Evolutionary conservation across 441 rosid genomes (phyloP).

Genomic region (Euphorbia celastroides): DNA sequence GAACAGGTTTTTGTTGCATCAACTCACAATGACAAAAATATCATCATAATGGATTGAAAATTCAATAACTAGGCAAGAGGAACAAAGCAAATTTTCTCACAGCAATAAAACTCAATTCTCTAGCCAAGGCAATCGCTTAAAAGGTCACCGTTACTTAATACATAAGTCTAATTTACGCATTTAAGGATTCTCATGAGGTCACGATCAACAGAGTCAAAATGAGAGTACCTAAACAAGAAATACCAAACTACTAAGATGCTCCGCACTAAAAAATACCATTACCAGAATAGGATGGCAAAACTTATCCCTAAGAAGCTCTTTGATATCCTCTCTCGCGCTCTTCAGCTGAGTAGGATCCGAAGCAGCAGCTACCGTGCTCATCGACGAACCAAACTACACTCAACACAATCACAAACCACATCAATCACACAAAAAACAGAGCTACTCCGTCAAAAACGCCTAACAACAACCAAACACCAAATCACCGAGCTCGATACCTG

Average conservation of each 20-base stretch:
- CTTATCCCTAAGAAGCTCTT: conserved; percentile 60
- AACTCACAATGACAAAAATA: not conserved
- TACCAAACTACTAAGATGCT: no score
- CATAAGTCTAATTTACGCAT: not conserved
- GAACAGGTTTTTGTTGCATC: not conserved
- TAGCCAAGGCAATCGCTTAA: not conserved
- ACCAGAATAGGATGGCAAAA: conserved; percentile 87
- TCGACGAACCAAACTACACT: conserved; percentile 34
- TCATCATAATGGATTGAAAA: not conserved
- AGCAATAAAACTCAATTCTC: conserved; percentile 1
- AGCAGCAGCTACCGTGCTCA: conserved; percentile 44
- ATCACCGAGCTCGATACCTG: conserved; percentile 34
- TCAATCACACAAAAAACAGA: not conserved
- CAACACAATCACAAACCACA: not conserved
- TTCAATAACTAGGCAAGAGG: not conserved
- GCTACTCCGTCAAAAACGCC: not conserved
- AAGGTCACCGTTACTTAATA: not conserved
- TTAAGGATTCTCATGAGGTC: not conserved
- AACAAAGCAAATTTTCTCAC: not conserved
- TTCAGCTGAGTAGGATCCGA: conserved; percentile 74
- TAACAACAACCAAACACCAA: not conserved
- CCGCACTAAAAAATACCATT: not conserved
- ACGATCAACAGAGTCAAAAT: not conserved
- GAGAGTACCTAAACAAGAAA: no score
- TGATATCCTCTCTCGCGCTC: conserved; percentile 84